These are phyloP conservation scores for Pseudocercospora musae DNA, from an alignment of 2,329 filamentous ascomycete genomes.

Conservation along the genomic window DNA sequence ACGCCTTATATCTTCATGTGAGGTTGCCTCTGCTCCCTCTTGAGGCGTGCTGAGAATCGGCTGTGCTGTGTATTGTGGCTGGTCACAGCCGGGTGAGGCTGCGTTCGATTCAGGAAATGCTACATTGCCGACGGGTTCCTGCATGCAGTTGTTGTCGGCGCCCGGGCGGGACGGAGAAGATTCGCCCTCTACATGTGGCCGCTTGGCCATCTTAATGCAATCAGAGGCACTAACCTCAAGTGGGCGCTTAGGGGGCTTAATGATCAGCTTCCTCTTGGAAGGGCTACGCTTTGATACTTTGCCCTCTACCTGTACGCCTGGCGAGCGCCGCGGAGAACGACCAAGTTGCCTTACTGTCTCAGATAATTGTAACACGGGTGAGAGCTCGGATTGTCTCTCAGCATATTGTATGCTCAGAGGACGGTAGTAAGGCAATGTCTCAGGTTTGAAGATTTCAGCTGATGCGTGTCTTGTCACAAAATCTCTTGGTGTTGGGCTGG, in stretches of 20 bases:
- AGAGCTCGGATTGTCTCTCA: not conserved
- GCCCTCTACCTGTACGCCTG: not conserved
- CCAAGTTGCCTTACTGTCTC: not conserved
- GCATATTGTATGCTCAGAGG: not conserved
- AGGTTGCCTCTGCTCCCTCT: not conserved
- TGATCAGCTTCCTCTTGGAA: not conserved
- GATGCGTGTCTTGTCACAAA: not conserved
- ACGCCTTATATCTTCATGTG: not conserved
- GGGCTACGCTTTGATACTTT: not conserved
- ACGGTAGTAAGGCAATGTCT: not conserved
- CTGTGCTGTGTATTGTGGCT: not conserved
- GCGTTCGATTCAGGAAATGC: not conserved
- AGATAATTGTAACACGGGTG: not conserved
- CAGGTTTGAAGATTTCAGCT: not conserved
- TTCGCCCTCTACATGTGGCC: not conserved
- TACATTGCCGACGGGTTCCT: not conserved
- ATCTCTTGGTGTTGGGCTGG: not conserved
- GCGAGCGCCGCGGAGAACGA: not conserved
- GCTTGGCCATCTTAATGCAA: not conserved
- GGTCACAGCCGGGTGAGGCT: not conserved
- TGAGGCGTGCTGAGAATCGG: not conserved
- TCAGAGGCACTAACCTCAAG: not conserved
- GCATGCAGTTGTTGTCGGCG: not conserved
- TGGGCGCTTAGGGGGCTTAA: not conserved
- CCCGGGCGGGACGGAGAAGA: not conserved